phyloP scores from a whole-genome alignment of 2,329 filamentous ascomycete species.

The Pseudogymnoascus sp. region DNA sequence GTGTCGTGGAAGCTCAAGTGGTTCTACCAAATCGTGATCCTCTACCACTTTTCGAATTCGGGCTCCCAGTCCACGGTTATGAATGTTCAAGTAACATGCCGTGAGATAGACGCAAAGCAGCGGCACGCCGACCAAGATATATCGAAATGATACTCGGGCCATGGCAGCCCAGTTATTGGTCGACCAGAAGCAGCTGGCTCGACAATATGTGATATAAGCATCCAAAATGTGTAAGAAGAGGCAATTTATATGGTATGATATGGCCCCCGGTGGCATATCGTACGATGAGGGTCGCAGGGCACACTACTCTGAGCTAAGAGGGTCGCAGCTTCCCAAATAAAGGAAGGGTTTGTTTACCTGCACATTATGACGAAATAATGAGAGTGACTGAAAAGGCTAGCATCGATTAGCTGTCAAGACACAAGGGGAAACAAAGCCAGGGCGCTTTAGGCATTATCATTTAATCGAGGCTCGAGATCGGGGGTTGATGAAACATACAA shows the following conservation, averaged over 20 bases:
- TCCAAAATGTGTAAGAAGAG: neutral
- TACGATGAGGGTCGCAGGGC: neutral
- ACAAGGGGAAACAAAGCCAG: no score
- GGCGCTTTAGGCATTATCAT: neutral
- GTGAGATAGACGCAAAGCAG: neutral
- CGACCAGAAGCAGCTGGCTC: neutral
- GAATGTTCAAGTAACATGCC: neutral
- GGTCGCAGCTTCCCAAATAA: neutral
- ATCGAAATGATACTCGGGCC: slow-evolving; percentile 7
- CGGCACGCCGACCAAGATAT: slow-evolving; percentile 1
- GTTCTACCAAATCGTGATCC: neutral
- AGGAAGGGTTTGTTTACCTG: neutral
- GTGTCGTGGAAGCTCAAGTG: slow-evolving; percentile 6
- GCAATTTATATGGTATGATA: neutral
- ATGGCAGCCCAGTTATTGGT: neutral
- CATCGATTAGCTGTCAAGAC: neutral
- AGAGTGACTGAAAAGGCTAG: neutral
- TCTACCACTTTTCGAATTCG: neutral
- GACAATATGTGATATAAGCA: neutral
- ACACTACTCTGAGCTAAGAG: neutral
- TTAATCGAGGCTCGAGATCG: neutral
- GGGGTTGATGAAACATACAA: neutral
- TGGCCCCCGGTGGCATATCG: neutral
- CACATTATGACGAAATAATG: neutral
- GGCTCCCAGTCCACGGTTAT: neutral